Evolutionary conservation across 2,329 filamentous ascomycete genomes (phyloP).

Genomic region (Fusarium penzigii): DNA sequence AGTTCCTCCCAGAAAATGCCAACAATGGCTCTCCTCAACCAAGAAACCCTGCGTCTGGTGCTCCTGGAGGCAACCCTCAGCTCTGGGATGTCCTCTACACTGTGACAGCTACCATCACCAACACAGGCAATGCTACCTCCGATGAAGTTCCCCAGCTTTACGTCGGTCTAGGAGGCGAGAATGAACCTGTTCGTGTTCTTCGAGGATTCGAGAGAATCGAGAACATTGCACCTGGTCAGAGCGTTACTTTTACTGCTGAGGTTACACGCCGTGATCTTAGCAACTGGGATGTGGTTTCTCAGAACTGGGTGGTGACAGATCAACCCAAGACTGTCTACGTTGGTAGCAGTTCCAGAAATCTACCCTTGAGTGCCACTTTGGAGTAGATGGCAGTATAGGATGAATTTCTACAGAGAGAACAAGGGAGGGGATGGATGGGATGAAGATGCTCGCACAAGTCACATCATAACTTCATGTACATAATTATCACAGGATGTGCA

Average conservation of each 20-base stretch:
- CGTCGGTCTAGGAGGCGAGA: slow-evolving; percentile 74
- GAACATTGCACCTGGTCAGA: slow-evolving; percentile 68
- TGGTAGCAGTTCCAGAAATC: slow-evolving; percentile 56
- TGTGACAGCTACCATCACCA: slow-evolving; percentile 67
- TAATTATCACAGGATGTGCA: background rate
- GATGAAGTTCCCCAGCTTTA: slow-evolving; percentile 80
- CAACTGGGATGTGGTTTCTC: slow-evolving; percentile 78
- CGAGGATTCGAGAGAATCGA: slow-evolving; percentile 78
- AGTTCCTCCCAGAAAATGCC: slow-evolving; percentile 62
- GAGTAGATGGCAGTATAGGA: slow-evolving; percentile 1
- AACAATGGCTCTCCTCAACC: slow-evolving; percentile 58
- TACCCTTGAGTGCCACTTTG: slow-evolving; percentile 42
- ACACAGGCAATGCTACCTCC: slow-evolving; percentile 65
- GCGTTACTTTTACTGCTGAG: slow-evolving; percentile 64
- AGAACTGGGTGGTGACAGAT: slow-evolving; percentile 76
- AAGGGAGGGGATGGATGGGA: background rate
- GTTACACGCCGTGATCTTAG: slow-evolving; percentile 80
- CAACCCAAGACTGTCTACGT: slow-evolving; percentile 56
- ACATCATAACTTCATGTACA: background rate
- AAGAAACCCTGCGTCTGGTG: slow-evolving; percentile 49
- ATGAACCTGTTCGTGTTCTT: slow-evolving; percentile 67
- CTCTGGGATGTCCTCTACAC: slow-evolving; percentile 72
- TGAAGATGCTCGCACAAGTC: background rate
- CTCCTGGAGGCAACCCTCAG: slow-evolving; percentile 63
- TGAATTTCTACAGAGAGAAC: background rate